phyloP scores from a whole-genome alignment of 78 protist genomes.

The Dictyostelium citrinum region DNA sequence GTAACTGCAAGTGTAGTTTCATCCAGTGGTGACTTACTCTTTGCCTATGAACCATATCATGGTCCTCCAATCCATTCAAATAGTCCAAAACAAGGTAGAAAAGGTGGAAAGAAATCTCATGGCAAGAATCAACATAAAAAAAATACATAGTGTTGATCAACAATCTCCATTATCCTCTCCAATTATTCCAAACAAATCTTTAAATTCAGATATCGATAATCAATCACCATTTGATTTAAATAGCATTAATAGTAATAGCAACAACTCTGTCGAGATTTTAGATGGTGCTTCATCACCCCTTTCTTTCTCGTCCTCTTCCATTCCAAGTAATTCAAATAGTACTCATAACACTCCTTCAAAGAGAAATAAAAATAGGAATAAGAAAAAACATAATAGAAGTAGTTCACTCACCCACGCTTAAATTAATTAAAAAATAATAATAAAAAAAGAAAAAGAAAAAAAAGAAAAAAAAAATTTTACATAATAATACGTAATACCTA shows the following conservation, averaged over 20 bases:
- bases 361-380: not conserved
- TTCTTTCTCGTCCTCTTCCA: not conserved
- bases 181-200: not conserved
- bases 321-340: not conserved
- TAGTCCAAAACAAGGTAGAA: constrained; percentile 13
- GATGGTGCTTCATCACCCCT: constrained; percentile 1
- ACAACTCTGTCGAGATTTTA: not conserved
- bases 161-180: not conserved
- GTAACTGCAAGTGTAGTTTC: not conserved
- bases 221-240: not conserved
- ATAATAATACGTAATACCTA: constrained; percentile 3
- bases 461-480: not conserved
- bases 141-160: not conserved
- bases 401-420: not conserved
- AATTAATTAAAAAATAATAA: not conserved
- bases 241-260: not conserved
- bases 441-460: not conserved
- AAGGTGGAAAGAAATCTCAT: constrained; percentile 14
- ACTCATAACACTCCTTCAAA: not conserved
- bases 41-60: not conserved
- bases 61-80: not conserved
- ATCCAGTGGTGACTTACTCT: constrained; percentile 26
- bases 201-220: not conserved
- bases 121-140: not conserved
- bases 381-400: constrained; percentile 22